Evolutionary conservation across 2,329 filamentous ascomycete species (phyloP).

Genomic region (Fusarium acutatum): DNA sequence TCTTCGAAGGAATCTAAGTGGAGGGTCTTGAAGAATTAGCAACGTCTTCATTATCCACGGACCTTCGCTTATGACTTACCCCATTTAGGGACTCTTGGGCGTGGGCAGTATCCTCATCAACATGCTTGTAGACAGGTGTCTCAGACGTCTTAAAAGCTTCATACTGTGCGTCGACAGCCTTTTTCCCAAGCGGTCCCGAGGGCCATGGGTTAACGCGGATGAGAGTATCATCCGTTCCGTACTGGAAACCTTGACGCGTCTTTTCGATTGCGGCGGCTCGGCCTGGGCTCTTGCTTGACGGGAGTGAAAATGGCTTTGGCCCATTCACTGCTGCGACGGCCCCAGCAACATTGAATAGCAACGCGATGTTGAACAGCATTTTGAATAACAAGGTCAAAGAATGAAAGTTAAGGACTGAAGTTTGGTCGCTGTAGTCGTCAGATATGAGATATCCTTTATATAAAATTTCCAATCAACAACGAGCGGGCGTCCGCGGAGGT

Average conservation of each 20-base stretch:
- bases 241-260: not conserved
- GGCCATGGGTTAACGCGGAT: not conserved
- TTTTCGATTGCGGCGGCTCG: not conserved
- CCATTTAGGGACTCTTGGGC: not conserved
- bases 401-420: accelerated
- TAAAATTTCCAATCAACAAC: not conserved
- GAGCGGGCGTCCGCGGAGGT: not conserved
- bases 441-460: accelerated
- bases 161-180: not conserved
- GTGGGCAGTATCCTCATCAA: not conserved
- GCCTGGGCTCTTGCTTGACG: not conserved
- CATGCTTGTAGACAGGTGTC: not conserved
- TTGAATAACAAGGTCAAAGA: too few species aligned
- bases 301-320: not conserved
- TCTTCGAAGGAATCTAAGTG: not conserved
- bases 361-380: accelerated
- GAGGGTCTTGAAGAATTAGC: not conserved
- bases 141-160: not conserved
- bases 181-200: not conserved
- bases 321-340: accelerated
- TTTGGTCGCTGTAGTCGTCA: accelerated
- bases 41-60: accelerated
- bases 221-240: not conserved
- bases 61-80: accelerated
- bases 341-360: accelerated